Evolutionary conservation across 345 rosid species (phyloP), one percentile per base, ranked within the genome.

Genomic region (Salix exigua): DNA sequence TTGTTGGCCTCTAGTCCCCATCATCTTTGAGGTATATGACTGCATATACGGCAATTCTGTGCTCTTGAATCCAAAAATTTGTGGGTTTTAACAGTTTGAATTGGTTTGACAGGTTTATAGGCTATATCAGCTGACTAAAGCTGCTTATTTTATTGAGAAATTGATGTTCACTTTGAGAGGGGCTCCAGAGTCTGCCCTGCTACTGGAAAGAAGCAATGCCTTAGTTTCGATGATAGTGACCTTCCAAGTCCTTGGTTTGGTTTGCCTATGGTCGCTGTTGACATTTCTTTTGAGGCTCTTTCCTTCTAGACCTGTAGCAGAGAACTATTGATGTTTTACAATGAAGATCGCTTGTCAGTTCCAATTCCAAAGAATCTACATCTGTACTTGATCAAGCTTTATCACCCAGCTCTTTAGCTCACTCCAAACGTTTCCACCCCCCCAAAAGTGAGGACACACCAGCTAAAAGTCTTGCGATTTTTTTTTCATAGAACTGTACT

Each of bases 1-100:
- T 6, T 90, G 97, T 81, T 90, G 97, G 97, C 97, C 98, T 30
- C 73, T 91, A 61, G 87, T 91, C 71, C 94, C 97, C 73, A 87
- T 92, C 62, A 77, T 92, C 35, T 94, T 94, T 28, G 94, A 92
- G 98, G 98, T 94, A 84, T 37, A 26, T 31, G n/a, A 37, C 42
- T 50, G 75, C 6, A 16, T 53, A 53, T 6, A 21, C 28, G 44
- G 25, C n/a, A 23, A 71, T 35, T 66, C 58, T 38, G 72, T 35
- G 0, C 71, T 69, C 65, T 31, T 19, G 74, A 73, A 65, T 61
- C n/a, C 77, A 18, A 69, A 31, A 72, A 74, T 71, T 63, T 19
- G 35, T 53, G 67, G 64, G 42, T 74, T 37, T 6, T 26, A 60
- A 87, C 51, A 30, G 63, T 7, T 63, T 53, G 60, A n/a, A 19